A percentile compares a stretch with the other conserved stretches of the same genome.
phyloP scores from a whole-genome alignment of 306 rosid species.

The Glycine latifolia region DNA sequence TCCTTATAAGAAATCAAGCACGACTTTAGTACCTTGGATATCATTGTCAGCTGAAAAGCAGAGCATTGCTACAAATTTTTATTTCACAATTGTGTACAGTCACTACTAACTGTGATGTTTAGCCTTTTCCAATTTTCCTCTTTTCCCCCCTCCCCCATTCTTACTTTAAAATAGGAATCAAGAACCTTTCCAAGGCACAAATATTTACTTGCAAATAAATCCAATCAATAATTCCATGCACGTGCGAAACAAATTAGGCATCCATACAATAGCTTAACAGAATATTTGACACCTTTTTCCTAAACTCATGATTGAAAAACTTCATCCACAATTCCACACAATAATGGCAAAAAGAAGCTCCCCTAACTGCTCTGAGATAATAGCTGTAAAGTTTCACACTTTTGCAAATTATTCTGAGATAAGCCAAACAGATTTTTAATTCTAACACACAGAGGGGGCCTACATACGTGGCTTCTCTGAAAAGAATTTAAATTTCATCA shows the following conservation, averaged over 20 bases:
- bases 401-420: neutral
- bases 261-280: conserved; percentile 6
- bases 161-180: conserved; percentile 14
- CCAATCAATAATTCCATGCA: too few species aligned
- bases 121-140: neutral
- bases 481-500: neutral
- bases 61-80: neutral
- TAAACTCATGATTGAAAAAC: neutral
- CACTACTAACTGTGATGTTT: neutral
- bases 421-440: conserved; percentile 23
- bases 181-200: neutral
- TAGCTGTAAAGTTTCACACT: conserved; percentile 15
- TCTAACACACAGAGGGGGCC: conserved; percentile 17
- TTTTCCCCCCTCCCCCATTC: conserved; percentile 1
- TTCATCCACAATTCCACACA: neutral
- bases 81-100: neutral
- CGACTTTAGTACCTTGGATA: neutral
- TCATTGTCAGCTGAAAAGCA: neutral
- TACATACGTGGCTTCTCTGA: conserved; percentile 9
- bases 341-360: conserved; percentile 9
- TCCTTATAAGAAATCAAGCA: neutral
- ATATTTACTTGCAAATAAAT: neutral
- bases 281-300: neutral
- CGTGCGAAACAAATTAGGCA: too few species aligned
- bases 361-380: neutral